Conservation (phyloP, 2,329 filamentous ascomycete genomes). For the Camptophora hylomeconis region DNA sequence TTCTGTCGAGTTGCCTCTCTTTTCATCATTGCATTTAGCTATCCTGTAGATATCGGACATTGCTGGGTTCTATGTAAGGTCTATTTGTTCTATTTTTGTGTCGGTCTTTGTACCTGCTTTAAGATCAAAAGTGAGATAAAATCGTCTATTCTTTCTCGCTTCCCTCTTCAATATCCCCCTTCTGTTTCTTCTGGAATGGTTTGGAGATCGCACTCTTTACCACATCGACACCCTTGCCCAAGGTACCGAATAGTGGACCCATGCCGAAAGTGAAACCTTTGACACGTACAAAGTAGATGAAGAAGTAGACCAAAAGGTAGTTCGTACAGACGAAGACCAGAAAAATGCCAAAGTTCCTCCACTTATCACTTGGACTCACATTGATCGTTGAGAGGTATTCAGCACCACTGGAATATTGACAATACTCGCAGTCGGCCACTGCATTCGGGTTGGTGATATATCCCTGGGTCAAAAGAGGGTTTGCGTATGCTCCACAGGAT, state of each 20-base stretch:
- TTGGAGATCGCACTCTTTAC: too few species aligned
- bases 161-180: too few species aligned
- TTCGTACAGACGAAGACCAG: constrained; percentile 57
- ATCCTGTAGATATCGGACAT: too few species aligned
- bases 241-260: constrained; percentile 38
- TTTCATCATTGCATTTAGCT: too few species aligned
- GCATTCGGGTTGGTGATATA: constrained; percentile 52
- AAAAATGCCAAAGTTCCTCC: constrained; percentile 62
- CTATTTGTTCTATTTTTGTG: too few species aligned
- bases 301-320: constrained; percentile 62
- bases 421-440: constrained; percentile 53
- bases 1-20: too few species aligned
- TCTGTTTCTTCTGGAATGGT: constrained; percentile 1
- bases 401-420: constrained; percentile 50
- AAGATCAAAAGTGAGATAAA: too few species aligned
- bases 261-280: constrained; percentile 60
- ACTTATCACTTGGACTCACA: constrained; percentile 47
- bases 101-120: too few species aligned
- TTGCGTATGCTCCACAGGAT: constrained; percentile 54
- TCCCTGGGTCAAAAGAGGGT: constrained; percentile 34
- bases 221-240: constrained; percentile 29
- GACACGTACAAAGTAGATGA: constrained; percentile 61
- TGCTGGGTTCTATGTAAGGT: too few species aligned
- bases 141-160: too few species aligned
- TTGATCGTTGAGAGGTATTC: constrained; percentile 53